A percentile compares a stretch with the other conserved stretches of the same genome.
These are phyloP conservation scores for Fusarium sp. DNA, from an alignment of 2,329 filamentous ascomycete species.

Conservation along the genomic window DNA sequence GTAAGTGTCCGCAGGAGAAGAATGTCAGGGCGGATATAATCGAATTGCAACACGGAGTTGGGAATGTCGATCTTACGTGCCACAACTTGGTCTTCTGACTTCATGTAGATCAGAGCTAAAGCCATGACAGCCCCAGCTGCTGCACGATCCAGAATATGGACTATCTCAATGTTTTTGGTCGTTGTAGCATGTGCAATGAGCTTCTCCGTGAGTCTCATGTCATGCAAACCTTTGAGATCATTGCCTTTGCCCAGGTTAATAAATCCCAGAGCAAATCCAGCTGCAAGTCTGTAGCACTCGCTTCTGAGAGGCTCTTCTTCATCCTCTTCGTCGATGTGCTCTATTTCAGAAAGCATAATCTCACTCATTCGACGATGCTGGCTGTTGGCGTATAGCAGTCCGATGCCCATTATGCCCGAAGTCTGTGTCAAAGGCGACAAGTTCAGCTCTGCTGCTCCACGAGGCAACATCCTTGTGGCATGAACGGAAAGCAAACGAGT, in stretches of 20 bases:
- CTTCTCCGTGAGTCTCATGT: constrained; percentile 93
- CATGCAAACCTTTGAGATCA: constrained; percentile 88
- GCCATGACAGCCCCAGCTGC: constrained; percentile 94
- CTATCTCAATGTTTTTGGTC: constrained; percentile 89
- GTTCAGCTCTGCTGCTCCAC: constrained; percentile 93
- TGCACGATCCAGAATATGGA: constrained; percentile 92
- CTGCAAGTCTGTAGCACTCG: constrained; percentile 95
- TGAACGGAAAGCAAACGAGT: constrained; percentile 95
- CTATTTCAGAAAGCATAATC: constrained; percentile 97
- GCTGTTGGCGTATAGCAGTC: constrained; percentile 91
- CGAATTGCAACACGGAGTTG: constrained; percentile 89
- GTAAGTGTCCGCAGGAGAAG: constrained; percentile 90
- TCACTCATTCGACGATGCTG: constrained; percentile 99
- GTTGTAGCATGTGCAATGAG: constrained; percentile 87
- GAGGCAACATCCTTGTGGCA: constrained; percentile 92
- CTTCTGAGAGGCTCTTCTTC: constrained; percentile 89
- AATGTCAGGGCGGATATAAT: constrained; percentile 94
- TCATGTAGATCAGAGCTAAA: constrained; percentile 94
- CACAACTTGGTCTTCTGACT: constrained; percentile 88
- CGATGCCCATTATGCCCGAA: constrained; percentile 96
- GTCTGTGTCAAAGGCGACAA: constrained; percentile 94
- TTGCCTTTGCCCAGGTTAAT: constrained; percentile 95
- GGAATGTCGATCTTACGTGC: constrained; percentile 95
- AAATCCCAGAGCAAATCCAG: constrained; percentile 91
- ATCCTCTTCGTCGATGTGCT: constrained; percentile 82